Base-by-base conservation (phyloP, 331 rosid genomes). In the Quercus lobata region DNA sequence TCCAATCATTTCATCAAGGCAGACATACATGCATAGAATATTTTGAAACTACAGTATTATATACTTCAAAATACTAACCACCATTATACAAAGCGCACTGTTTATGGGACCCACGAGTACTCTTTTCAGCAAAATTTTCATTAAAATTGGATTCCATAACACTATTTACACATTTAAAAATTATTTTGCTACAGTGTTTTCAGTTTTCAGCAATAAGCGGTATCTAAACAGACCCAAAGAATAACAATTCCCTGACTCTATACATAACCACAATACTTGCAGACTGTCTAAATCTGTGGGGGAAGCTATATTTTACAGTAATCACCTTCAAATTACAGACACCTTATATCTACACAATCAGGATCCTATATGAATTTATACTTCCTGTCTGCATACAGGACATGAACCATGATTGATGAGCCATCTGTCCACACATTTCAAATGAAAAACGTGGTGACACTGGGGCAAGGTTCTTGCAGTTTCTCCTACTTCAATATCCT, bases 371-470 rank as follows among this genome's bases (percentile, higher is more conserved):
- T 4, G n/a, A 6, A 71, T 73, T 79, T 82, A 85, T 71, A 90
- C 89, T 44, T 77, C 71, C 78, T 85, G 93, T 81, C 97, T 86
- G 87, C 97, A 93, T 21, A 91, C 70, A 22, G 97, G 97, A 79
- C 97, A 93, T 0, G 94, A 88, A 78, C 85, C 90, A 74, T 93
- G 93, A 81, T 86, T 82, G 69, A 80, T 63, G 70, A 93, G 97
- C 97, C 97, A 93, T 79, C 81, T 87, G 84, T 93, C 97, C 71
- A 91, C 97, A 71, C 97, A 91, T 41, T 54, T 79, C 90, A 91
- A 84, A 83, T 91, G 97, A 83, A 93, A 93, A 22, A 88, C 84
- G 76, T 93, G 97, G 27, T 54, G 78, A 61, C 97, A 91, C 24
- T 55, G 75, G 6, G 97, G 97, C 76, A 91, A 84, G 81, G 85